Percentiles rank a stretch among this genome's conserved stretches.
Conservation (phyloP, 2,329 filamentous ascomycete genomes). For the Cordyceps pruinosa region DNA sequence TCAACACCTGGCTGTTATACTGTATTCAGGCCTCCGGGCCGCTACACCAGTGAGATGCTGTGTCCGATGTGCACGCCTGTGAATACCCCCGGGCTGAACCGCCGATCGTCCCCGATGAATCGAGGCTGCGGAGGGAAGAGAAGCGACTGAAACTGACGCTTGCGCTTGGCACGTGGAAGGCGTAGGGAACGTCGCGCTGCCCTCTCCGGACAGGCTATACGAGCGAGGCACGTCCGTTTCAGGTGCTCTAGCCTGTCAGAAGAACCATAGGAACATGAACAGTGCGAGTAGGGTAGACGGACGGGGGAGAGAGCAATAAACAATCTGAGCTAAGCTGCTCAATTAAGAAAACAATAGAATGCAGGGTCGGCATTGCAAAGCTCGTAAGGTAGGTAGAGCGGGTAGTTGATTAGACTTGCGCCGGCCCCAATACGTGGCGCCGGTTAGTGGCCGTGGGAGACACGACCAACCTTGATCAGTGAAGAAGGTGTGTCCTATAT, state of each 20-base stretch:
- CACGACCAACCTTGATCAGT: neutral
- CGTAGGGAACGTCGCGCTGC: too few species aligned
- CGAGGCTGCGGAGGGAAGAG: neutral
- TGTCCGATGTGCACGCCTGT: neutral
- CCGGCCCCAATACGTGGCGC: slow-evolving; percentile 4
- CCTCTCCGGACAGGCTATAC: neutral
- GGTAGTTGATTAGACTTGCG: neutral
- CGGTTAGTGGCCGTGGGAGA: neutral
- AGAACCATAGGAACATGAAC: neutral
- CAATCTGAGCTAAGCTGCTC: neutral
- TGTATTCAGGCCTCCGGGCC: neutral
- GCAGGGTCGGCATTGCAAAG: neutral
- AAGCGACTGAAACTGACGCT: neutral
- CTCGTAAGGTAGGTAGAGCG: neutral
- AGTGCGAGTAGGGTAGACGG: neutral
- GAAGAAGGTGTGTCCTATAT: neutral
- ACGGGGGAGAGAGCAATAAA: neutral
- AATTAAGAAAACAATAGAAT: neutral
- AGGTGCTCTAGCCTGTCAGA: neutral
- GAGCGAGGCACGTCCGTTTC: neutral
- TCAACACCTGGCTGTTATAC: neutral
- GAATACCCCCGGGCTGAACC: neutral
- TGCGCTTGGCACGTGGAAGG: neutral
- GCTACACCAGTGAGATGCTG: too few species aligned
- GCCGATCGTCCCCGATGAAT: neutral